phyloP scores from a whole-genome alignment of 2,329 filamentous ascomycete genomes.

The Dothideomycetes sp. region DNA sequence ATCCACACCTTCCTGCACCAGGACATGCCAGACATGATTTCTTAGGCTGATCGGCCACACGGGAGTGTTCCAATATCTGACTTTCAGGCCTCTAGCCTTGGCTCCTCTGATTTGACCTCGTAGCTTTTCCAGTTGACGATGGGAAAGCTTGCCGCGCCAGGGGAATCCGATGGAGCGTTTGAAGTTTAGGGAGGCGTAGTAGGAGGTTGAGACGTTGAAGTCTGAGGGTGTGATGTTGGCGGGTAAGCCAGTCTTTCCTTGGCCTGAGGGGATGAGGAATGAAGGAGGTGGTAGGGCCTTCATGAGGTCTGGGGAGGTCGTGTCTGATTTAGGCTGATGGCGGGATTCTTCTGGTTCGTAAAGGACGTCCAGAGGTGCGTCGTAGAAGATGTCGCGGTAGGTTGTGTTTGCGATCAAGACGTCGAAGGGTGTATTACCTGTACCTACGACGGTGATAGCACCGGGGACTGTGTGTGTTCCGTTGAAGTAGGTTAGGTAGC shows the following conservation, averaged over 20 bases:
- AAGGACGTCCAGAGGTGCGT: constrained; percentile 49
- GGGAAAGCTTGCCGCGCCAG: constrained; percentile 39
- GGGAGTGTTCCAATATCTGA: constrained; percentile 49
- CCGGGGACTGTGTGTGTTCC: constrained; percentile 43
- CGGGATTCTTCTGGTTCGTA: constrained; percentile 27
- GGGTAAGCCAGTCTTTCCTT: constrained; percentile 36
- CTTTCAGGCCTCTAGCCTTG: constrained; percentile 43
- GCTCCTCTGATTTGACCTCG: constrained; percentile 45
- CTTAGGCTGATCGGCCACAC: constrained; percentile 45
- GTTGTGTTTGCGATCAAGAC: constrained; percentile 44
- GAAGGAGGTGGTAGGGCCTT: background rate
- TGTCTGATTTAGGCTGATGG: too few relatives aligned
- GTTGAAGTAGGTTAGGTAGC: constrained; percentile 43
- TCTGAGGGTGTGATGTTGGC: constrained; percentile 27
- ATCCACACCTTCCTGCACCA: constrained; percentile 47
- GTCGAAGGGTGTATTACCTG: constrained; percentile 54
- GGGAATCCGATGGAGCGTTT: constrained; percentile 39
- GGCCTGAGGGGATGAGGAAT: constrained; percentile 26
- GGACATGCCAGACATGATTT: constrained; percentile 46
- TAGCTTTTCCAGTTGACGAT: constrained; percentile 37
- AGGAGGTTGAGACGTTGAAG: constrained; percentile 50
- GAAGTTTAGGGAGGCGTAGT: constrained; percentile 57
- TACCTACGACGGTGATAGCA: constrained; percentile 60
- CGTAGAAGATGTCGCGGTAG: constrained; percentile 53
- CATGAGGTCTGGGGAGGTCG: too few relatives aligned